These are phyloP conservation scores for sunflower (Helianthus annuus) DNA, from an alignment of 129 eudicot species.

Conservation along the genomic window DNA sequence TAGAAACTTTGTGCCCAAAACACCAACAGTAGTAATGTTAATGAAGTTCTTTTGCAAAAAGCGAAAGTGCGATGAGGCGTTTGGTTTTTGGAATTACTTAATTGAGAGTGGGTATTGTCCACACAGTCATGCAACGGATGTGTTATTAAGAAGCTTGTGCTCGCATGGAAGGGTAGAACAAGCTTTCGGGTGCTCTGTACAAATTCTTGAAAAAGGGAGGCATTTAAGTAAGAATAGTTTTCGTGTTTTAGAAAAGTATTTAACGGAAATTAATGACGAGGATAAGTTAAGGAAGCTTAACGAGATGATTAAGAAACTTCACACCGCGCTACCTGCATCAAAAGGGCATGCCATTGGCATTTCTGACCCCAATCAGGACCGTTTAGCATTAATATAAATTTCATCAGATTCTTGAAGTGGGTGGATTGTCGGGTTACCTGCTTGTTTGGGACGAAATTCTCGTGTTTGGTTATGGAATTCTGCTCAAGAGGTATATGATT, in stretches of 20 bases:
- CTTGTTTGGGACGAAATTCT: neutral
- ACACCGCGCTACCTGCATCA: slow-evolving; percentile 44
- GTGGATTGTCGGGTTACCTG: neutral
- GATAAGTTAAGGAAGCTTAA: slow-evolving; percentile 51
- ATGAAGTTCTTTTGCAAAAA: slow-evolving; percentile 71
- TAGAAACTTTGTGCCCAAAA: slow-evolving; percentile 65
- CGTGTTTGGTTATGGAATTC: slow-evolving; percentile 2
- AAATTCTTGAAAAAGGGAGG: slow-evolving; percentile 68
- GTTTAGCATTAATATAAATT: slow-evolving; percentile 1
- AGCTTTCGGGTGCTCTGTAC: slow-evolving; percentile 56
- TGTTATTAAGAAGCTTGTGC: slow-evolving; percentile 62
- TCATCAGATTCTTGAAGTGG: slow-evolving; percentile 18
- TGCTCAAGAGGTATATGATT: slow-evolving; percentile 17
- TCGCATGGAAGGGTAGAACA: slow-evolving; percentile 60
- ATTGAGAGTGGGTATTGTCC: slow-evolving; percentile 72
- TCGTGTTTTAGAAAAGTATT: slow-evolving; percentile 60
- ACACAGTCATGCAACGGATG: slow-evolving; percentile 68
- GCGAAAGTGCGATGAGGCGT: slow-evolving; percentile 44
- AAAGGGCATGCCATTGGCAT: slow-evolving; percentile 41
- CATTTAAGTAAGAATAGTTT: slow-evolving; percentile 48
- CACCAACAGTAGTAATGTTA: slow-evolving; percentile 63
- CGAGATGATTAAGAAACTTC: slow-evolving; percentile 47
- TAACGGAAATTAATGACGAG: slow-evolving; percentile 40
- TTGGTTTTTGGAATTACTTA: slow-evolving; percentile 66
- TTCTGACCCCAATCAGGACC: slow-evolving; percentile 7